Conservation (phyloP, 495 filamentous ascomycete species). For the Trichoderma orchidacearum region DNA sequence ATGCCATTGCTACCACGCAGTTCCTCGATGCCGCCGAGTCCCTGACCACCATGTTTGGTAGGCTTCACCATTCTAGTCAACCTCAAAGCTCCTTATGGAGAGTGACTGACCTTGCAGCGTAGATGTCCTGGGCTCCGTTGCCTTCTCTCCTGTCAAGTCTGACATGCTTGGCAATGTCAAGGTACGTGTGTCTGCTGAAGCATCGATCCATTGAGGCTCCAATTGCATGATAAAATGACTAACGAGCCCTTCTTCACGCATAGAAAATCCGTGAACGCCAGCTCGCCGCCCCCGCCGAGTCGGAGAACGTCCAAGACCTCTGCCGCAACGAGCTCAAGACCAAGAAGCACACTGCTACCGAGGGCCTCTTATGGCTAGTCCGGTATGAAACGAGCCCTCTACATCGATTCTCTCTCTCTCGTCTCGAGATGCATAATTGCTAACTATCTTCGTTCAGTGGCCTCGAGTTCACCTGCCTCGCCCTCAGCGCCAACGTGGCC, state of each 20-base stretch:
- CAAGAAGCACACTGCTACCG: conserved; percentile 72
- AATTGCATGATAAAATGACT: neutral
- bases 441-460: conserved; percentile 38
- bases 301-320: conserved; percentile 68
- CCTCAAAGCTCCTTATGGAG: neutral
- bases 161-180: conserved; percentile 88
- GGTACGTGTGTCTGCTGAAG: conserved; percentile 32
- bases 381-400: conserved; percentile 41
- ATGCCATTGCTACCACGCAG: conserved; percentile 68
- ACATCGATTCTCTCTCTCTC: too few species aligned
- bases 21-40: conserved; percentile 88
- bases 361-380: conserved; percentile 82
- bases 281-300: conserved; percentile 60
- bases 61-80: conserved; percentile 5
- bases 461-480: conserved; percentile 80
- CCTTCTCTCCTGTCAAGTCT: conserved; percentile 77
- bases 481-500: conserved; percentile 62
- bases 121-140: conserved; percentile 72
- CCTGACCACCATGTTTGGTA: conserved; percentile 78
- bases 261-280: conserved; percentile 88
- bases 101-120: neutral
- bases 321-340: conserved; percentile 74
- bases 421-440: too few species aligned
- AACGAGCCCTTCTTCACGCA: neutral
- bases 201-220: neutral